A percentile compares a stretch with the other conserved stretches of the same genome.
Conservation (phyloP, 1,284 basidiomycete genomes). For the Leccinum discolor region DNA sequence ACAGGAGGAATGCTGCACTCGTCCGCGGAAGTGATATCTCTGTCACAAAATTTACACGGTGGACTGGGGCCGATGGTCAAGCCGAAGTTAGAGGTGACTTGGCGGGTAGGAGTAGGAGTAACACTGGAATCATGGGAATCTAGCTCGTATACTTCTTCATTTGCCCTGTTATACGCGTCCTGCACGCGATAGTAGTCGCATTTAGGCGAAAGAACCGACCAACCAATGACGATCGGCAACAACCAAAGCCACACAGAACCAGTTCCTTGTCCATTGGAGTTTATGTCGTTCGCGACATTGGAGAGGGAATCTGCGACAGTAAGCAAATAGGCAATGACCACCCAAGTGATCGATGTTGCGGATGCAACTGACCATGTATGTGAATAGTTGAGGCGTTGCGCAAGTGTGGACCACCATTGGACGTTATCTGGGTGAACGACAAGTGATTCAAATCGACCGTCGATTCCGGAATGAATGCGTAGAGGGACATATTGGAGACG, state of each 20-base stretch:
- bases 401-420: constrained; percentile 28
- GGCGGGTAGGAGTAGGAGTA: background rate
- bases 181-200: constrained; percentile 35
- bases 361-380: constrained; percentile 41
- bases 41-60: background rate
- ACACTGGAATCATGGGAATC: background rate
- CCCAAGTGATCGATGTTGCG: constrained; percentile 40
- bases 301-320: constrained; percentile 40
- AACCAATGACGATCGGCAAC: constrained; percentile 37
- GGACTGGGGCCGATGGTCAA: constrained; percentile 18
- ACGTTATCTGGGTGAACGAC: constrained; percentile 33
- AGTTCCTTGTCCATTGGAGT: constrained; percentile 36
- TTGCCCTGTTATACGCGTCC: constrained; percentile 33
- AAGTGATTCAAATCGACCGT: constrained; percentile 28
- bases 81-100: constrained; percentile 14
- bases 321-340: constrained; percentile 42
- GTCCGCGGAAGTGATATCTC: constrained; percentile 14
- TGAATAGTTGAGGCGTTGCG: constrained; percentile 24
- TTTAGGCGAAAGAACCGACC: constrained; percentile 42
- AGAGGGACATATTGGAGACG: constrained; percentile 19
- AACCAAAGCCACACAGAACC: constrained; percentile 24
- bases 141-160: constrained; percentile 15
- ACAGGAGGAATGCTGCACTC: constrained; percentile 28
- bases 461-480: constrained; percentile 22
- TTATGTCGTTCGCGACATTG: constrained; percentile 8